phyloP scores from a whole-genome alignment of 495 filamentous ascomycete species.

The Polyplosphaeria fusca region DNA sequence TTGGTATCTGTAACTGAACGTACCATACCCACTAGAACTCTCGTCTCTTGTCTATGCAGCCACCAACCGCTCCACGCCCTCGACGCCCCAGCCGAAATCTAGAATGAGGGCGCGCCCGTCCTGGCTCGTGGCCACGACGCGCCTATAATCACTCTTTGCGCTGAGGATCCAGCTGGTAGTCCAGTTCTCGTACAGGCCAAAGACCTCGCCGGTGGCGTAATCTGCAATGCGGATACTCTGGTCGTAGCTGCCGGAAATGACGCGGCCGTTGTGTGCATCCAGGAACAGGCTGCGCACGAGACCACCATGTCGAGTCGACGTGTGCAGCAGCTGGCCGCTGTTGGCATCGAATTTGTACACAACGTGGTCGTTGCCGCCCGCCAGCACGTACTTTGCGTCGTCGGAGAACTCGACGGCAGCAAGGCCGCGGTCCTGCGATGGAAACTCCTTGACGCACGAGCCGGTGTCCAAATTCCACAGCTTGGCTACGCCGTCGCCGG shows the following conservation, averaged over 20 bases:
- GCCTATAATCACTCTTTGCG: constrained; percentile 89
- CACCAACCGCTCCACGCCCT: constrained; percentile 27
- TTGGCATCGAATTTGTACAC: constrained; percentile 93
- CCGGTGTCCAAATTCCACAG: constrained; percentile 90
- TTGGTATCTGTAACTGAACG: neutral
- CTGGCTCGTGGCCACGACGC: constrained; percentile 90
- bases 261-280: constrained; percentile 73
- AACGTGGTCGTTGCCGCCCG: constrained; percentile 87
- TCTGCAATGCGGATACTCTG: constrained; percentile 91
- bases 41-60: too few species aligned
- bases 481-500: constrained; percentile 87
- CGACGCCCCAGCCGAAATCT: constrained; percentile 63
- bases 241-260: constrained; percentile 91
- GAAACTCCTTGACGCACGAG: constrained; percentile 80
- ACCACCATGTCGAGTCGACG: constrained; percentile 71
- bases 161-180: constrained; percentile 94
- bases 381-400: constrained; percentile 81
- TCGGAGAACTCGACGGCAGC: constrained; percentile 95
- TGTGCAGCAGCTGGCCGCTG: constrained; percentile 76
- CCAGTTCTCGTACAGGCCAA: constrained; percentile 80
- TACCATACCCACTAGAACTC: neutral
- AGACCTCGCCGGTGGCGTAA: constrained; percentile 65
- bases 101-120: constrained; percentile 88
- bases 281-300: constrained; percentile 87
- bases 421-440: constrained; percentile 80